Percentiles rank a stretch among this genome's conserved stretches.
phyloP scores from a whole-genome alignment of 2,329 filamentous ascomycete genomes.

The Cytospora schulzeri region DNA sequence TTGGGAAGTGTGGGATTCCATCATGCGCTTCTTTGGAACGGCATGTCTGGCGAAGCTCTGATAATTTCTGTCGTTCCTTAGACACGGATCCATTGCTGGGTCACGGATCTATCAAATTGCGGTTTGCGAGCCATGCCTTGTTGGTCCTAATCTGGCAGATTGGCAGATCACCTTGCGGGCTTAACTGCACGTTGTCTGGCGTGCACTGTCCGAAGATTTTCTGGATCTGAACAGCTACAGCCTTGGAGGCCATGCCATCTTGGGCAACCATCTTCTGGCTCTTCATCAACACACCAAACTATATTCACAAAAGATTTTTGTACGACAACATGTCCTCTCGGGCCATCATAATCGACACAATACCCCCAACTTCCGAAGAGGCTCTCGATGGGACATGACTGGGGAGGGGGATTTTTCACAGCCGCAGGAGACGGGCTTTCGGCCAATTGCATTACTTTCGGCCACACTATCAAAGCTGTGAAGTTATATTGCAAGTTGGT shows the following conservation, averaged over 20 bases:
- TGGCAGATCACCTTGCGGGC: not conserved
- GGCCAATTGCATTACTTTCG: slow-evolving; percentile 13
- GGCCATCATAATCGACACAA: not conserved
- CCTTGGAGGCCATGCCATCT: not conserved
- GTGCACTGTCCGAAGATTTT: not conserved
- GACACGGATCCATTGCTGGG: not conserved
- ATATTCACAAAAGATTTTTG: slow-evolving; percentile 19
- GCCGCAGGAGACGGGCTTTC: slow-evolving; percentile 5
- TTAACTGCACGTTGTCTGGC: not conserved
- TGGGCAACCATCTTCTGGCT: slow-evolving; percentile 9
- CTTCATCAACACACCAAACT: not conserved
- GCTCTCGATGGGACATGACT: not conserved
- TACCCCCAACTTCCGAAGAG: not conserved
- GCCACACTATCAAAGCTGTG: not conserved
- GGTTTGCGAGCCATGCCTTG: not conserved
- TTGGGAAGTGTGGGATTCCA: not conserved
- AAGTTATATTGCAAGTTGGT: not conserved
- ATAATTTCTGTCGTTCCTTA: not conserved
- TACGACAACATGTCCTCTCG: slow-evolving; percentile 8
- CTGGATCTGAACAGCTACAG: slow-evolving; percentile 3
- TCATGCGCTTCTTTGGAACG: not conserved
- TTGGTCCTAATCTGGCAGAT: not conserved
- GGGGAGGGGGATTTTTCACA: not conserved
- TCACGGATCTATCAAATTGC: not conserved
- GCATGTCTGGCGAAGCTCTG: not conserved